Evolutionary conservation across 2,329 filamentous ascomycete genomes (phyloP).

Genomic region (Talaromyces sp.): DNA sequence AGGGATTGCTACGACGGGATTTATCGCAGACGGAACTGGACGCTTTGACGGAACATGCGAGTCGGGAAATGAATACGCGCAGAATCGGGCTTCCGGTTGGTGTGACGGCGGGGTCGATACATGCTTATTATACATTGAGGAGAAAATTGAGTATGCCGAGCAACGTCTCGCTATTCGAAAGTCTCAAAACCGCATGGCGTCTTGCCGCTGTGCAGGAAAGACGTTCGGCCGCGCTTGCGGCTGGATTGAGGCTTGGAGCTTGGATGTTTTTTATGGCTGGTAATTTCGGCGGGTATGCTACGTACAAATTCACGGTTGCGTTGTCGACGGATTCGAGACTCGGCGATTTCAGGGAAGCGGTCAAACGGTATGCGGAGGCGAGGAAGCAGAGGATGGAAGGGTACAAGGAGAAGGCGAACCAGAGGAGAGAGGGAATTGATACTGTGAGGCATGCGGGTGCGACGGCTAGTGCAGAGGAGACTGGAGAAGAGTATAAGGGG

Average conservation of each 20-base stretch:
- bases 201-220: neutral
- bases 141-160: neutral
- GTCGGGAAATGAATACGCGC: conserved; percentile 14
- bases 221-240: neutral
- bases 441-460: conserved; percentile 8
- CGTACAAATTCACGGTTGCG: conserved; percentile 4
- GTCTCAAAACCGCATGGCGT: neutral
- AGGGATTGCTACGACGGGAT: conserved; percentile 13
- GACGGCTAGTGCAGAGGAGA: conserved; percentile 12
- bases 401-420: conserved; percentile 2
- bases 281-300: conserved; percentile 10
- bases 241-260: neutral
- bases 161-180: neutral
- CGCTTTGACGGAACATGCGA: conserved; percentile 16
- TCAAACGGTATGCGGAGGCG: conserved; percentile 18
- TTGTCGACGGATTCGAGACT: conserved; percentile 12
- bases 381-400: conserved; percentile 13
- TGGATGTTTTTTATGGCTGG: conserved; percentile 15
- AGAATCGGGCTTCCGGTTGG: conserved; percentile 15
- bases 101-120: neutral
- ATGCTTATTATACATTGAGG: conserved; percentile 12
- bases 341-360: conserved; percentile 5
- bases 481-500: neutral
- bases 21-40: conserved; percentile 16
- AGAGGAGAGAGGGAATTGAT: conserved; percentile 11